These are phyloP conservation scores for Nakaseomyces glabratus DNA, from an alignment of 1,139 yeast genomes.

Conservation along the genomic window DNA sequence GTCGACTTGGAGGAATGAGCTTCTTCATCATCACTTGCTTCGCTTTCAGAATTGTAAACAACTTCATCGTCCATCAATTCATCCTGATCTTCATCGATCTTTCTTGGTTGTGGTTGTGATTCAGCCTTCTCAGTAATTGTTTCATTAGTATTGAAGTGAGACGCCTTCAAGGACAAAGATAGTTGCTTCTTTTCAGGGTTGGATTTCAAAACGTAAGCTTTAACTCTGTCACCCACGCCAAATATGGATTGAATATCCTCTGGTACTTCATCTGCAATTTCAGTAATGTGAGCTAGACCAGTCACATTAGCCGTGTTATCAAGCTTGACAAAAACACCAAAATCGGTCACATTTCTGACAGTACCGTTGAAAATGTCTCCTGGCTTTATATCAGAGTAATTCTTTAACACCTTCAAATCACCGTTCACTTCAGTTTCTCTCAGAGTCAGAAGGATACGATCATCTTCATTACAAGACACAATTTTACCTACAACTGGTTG, in stretches of 20 bases:
- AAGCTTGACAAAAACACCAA: slow-evolving; percentile 81
- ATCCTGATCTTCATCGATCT: slow-evolving; percentile 25
- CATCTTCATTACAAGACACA: slow-evolving; percentile 50
- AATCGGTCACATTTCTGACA: slow-evolving; percentile 72
- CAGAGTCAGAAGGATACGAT: slow-evolving; percentile 65
- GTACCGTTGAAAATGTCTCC: slow-evolving; percentile 74
- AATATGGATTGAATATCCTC: slow-evolving; percentile 49
- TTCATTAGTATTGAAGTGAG: slow-evolving; percentile 50
- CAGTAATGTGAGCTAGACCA: slow-evolving; percentile 82
- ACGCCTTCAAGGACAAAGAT: slow-evolving; percentile 18
- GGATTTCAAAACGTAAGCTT: slow-evolving; percentile 63
- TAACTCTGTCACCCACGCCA: slow-evolving; percentile 82
- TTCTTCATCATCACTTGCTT: slow-evolving; percentile 15
- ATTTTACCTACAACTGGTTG: slow-evolving; percentile 76
- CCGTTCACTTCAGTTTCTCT: slow-evolving; percentile 78
- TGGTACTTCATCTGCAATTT: slow-evolving; percentile 67
- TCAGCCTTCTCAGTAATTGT: slow-evolving; percentile 33
- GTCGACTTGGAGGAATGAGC: slow-evolving; percentile 11
- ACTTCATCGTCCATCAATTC: slow-evolving; percentile 24
- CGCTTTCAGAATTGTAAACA: slow-evolving; percentile 17
- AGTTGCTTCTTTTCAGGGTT: slow-evolving; percentile 48
- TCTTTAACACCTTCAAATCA: slow-evolving; percentile 46
- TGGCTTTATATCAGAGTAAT: slow-evolving; percentile 53
- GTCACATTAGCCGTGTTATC: slow-evolving; percentile 66
- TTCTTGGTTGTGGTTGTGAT: no score